A percentile compares a stretch with the other conserved stretches of the same genome.
Evolutionary conservation across 768 basidiomycete genomes (phyloP).

Genomic region (Lentinula boryana): DNA sequence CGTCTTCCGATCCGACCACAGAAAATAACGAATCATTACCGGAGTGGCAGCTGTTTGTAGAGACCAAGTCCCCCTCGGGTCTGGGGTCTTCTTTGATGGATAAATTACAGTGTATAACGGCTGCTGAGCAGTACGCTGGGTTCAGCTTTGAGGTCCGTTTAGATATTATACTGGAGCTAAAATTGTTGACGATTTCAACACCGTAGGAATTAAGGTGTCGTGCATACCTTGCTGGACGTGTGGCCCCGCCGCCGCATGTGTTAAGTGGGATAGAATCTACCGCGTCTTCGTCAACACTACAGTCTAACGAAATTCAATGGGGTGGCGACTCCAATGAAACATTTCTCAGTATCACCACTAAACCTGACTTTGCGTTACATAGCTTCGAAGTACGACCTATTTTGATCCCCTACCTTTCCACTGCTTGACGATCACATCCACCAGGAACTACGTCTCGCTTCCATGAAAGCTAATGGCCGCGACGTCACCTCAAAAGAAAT

Average conservation of each 20-base stretch:
- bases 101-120: constrained; percentile 31
- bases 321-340: constrained; percentile 3
- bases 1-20: constrained; percentile 6
- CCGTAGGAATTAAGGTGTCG: constrained; percentile 36
- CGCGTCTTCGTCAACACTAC: neutral
- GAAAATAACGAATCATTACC: constrained; percentile 19
- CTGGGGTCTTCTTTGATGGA: constrained; percentile 16
- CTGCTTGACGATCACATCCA: neutral
- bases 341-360: constrained; percentile 1
- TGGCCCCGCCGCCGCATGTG: constrained; percentile 20
- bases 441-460: constrained; percentile 5
- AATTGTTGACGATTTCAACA: constrained; percentile 5
- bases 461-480: constrained; percentile 1
- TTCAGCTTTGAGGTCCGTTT: constrained; percentile 40
- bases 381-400: constrained; percentile 12
- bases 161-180: neutral
- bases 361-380: constrained; percentile 16
- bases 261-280: constrained; percentile 12
- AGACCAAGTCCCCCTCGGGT: constrained; percentile 18
- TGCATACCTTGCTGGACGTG: constrained; percentile 35
- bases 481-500: constrained; percentile 3
- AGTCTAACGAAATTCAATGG: constrained; percentile 6
- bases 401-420: no score
- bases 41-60: constrained; percentile 15
- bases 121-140: constrained; percentile 25